phyloP scores from a whole-genome alignment of 768 basidiomycete genomes.

The Leccinellum luteum region DNA sequence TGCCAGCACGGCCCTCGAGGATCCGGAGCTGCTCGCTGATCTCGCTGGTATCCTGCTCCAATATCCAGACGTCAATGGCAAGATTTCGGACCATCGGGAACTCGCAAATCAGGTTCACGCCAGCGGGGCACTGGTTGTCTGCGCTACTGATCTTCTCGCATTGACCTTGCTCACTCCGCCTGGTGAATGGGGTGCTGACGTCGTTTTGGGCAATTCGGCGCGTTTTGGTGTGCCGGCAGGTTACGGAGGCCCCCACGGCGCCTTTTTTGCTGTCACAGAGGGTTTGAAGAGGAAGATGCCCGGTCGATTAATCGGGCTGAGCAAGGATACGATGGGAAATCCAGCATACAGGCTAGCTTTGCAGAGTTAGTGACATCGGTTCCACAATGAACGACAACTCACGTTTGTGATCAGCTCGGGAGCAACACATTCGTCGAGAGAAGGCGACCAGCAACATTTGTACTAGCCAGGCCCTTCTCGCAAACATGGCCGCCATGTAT shows the following conservation, averaged over 20 bases:
- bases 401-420: constrained; percentile 59
- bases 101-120: constrained; percentile 70
- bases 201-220: constrained; percentile 92
- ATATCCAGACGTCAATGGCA: constrained; percentile 90
- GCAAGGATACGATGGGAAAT: constrained; percentile 79
- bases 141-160: constrained; percentile 90
- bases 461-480: constrained; percentile 94
- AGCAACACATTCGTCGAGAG: constrained; percentile 96
- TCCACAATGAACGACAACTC: constrained; percentile 6
- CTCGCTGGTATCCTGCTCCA: constrained; percentile 89
- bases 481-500: constrained; percentile 99
- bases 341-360: constrained; percentile 90
- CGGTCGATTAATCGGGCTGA: constrained; percentile 91
- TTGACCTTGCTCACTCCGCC: constrained; percentile 92
- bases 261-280: constrained; percentile 94
- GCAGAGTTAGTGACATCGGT: constrained; percentile 66
- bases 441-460: constrained; percentile 99
- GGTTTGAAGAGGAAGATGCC: constrained; percentile 97
- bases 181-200: constrained; percentile 98
- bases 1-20: constrained; percentile 45
- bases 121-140: constrained; percentile 76
- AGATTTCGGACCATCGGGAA: constrained; percentile 66
- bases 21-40: constrained; percentile 54
- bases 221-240: constrained; percentile 96
- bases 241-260: constrained; percentile 97